Percentiles rank a stretch among this genome's conserved stretches.
Evolutionary conservation across 2,329 filamentous ascomycete species (phyloP).

Genomic region (Cyphellophora europaea): DNA sequence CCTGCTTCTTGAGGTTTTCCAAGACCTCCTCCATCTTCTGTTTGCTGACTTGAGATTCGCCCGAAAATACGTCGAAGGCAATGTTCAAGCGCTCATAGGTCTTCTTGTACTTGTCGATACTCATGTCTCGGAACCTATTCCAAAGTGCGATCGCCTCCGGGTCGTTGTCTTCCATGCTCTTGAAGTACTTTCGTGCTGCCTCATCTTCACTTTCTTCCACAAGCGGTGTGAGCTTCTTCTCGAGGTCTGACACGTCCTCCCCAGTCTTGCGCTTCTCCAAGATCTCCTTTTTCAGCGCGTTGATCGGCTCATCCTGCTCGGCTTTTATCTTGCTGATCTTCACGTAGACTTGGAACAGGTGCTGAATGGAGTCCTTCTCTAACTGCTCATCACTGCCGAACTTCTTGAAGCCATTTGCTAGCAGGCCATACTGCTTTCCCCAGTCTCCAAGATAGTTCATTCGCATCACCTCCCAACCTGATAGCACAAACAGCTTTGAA

Average conservation of each 20-base stretch:
- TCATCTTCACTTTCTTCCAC: constrained; percentile 48
- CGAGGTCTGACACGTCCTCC: constrained; percentile 38
- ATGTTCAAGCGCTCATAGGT: constrained; percentile 58
- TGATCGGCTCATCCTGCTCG: constrained; percentile 48
- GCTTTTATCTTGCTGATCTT: constrained; percentile 50
- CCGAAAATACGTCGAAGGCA: constrained; percentile 56
- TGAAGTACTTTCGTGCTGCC: constrained; percentile 45
- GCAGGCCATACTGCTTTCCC: constrained; percentile 58
- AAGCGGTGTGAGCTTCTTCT: constrained; percentile 34
- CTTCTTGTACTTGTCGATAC: constrained; percentile 55
- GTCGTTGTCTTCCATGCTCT: constrained; percentile 58
- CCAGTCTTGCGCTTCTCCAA: constrained; percentile 38
- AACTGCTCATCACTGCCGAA: constrained; percentile 54
- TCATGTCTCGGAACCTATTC: constrained; percentile 55
- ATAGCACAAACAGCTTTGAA: constrained; percentile 50
- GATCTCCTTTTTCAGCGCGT: constrained; percentile 43
- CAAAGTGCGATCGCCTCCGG: constrained; percentile 50
- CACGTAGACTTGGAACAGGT: constrained; percentile 58
- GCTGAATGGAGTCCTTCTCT: constrained; percentile 52
- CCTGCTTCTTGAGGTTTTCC: constrained; percentile 45
- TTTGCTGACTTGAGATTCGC: constrained; percentile 57
- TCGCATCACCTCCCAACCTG: constrained; percentile 53
- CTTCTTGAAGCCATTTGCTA: constrained; percentile 51
- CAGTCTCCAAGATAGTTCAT: constrained; percentile 63
- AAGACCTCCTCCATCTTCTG: constrained; percentile 55